Conservation (phyloP, 148 eudicot species). For the Vaccinium macrocarpon region DNA sequence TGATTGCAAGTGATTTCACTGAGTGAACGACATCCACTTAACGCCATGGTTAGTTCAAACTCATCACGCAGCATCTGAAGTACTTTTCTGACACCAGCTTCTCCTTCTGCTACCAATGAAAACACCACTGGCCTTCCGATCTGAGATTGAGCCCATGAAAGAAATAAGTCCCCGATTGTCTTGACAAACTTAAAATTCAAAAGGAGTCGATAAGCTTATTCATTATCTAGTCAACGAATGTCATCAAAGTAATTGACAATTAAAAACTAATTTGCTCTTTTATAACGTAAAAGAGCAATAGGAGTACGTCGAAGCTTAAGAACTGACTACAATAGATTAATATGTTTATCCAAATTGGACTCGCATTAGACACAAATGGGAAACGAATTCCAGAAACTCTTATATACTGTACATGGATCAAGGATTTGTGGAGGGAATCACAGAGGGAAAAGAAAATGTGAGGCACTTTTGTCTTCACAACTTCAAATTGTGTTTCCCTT, state of each 20-base stretch:
- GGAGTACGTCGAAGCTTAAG: neutral
- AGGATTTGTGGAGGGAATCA: neutral
- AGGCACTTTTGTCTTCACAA: neutral
- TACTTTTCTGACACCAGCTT: constrained; percentile 71
- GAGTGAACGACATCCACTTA: constrained; percentile 83
- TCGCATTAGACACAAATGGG: neutral
- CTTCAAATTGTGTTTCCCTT: neutral
- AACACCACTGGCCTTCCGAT: constrained; percentile 90
- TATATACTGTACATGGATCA: neutral
- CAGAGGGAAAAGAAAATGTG: neutral
- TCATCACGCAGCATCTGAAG: constrained; percentile 90
- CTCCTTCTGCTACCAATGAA: constrained; percentile 92
- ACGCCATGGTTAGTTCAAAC: constrained; percentile 92
- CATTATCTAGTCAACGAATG: neutral
- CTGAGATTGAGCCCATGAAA: constrained; percentile 29
- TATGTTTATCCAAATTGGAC: neutral
- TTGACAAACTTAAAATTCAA: neutral
- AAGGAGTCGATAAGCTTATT: neutral
- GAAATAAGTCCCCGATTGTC: neutral
- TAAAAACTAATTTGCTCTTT: no score
- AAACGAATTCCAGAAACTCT: neutral
- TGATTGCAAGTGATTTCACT: constrained; percentile 78
- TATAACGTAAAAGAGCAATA: neutral
- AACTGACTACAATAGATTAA: neutral
- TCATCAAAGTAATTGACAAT: neutral